Evolutionary conservation across 2,329 filamentous ascomycete species (phyloP).

Genomic region (Ciborinia camelliae): DNA sequence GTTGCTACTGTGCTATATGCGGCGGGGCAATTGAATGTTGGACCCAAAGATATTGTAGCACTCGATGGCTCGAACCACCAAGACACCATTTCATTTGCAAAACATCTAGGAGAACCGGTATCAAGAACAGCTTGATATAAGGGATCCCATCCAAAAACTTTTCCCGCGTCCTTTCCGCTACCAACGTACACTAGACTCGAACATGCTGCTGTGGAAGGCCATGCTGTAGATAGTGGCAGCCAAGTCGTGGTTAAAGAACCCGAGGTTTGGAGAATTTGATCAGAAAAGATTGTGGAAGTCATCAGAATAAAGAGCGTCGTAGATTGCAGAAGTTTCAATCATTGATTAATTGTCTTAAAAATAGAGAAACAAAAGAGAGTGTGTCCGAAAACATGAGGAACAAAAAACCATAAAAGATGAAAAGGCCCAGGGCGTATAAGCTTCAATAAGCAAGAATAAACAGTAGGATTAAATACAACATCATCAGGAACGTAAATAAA

Average conservation of each 20-base stretch:
- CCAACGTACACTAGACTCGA: slow-evolving; percentile 6
- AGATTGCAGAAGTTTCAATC: not conserved
- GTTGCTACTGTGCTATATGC: slow-evolving; percentile 14
- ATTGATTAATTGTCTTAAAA: not conserved
- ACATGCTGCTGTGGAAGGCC: slow-evolving; percentile 6
- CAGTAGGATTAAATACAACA: slow-evolving; percentile 3
- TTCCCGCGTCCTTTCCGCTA: not conserved
- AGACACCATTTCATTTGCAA: slow-evolving; percentile 10
- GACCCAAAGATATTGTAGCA: not conserved
- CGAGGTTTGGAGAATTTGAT: slow-evolving; percentile 9
- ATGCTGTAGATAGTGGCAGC: slow-evolving; percentile 12
- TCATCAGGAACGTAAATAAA: not conserved
- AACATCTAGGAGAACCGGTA: slow-evolving; percentile 11
- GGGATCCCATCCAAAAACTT: slow-evolving; percentile 14
- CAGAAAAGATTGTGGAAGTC: not conserved
- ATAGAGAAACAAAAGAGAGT: not conserved
- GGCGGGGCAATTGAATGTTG: slow-evolving; percentile 7
- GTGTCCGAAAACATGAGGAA: not conserved
- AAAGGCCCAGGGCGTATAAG: no score
- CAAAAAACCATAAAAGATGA: not conserved
- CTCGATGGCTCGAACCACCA: slow-evolving; percentile 15
- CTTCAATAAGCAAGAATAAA: not conserved
- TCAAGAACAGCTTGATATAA: slow-evolving; percentile 8
- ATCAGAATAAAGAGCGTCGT: not conserved
- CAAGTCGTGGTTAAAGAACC: slow-evolving; percentile 1